phyloP scores from a whole-genome alignment of 345 rosid species.

The Eucalyptus pauciflora region DNA sequence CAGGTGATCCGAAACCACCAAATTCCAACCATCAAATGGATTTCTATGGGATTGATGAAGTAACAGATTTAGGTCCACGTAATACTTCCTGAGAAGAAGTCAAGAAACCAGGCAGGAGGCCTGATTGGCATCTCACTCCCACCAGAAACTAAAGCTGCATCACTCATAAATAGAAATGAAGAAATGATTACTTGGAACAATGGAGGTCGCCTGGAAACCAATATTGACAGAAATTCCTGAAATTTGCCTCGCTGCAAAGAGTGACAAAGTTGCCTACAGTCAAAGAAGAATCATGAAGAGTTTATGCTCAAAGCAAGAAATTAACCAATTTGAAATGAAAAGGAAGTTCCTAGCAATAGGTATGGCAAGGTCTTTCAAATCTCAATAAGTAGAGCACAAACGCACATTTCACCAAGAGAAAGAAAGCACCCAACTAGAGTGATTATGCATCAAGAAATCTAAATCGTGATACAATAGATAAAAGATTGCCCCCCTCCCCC shows the following conservation, averaged over 20 bases:
- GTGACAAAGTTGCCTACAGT: conserved; percentile 75
- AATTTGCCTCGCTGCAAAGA: conserved; percentile 60
- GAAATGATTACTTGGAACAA: conserved; percentile 70
- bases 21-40: not conserved
- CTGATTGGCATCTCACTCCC: not conserved
- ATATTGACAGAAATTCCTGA: conserved; percentile 89
- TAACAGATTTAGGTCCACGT: not conserved
- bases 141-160: not conserved
- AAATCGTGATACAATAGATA: not conserved
- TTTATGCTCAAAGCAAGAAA: not conserved
- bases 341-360: not conserved
- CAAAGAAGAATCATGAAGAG: not conserved
- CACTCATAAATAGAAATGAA: not conserved
- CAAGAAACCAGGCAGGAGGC: not conserved
- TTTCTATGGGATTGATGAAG: not conserved
- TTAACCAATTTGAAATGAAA: not conserved
- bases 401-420: not conserved
- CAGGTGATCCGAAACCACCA: not conserved
- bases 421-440: not conserved
- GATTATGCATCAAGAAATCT: not conserved
- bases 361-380: not conserved
- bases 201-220: conserved; percentile 81
- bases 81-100: not conserved
- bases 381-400: not conserved
- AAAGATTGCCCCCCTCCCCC: not conserved